Percentiles rank a stretch among this genome's conserved stretches.
phyloP scores from a whole-genome alignment of 1,284 basidiomycete species.

The Apiotrichum laibachii region DNA sequence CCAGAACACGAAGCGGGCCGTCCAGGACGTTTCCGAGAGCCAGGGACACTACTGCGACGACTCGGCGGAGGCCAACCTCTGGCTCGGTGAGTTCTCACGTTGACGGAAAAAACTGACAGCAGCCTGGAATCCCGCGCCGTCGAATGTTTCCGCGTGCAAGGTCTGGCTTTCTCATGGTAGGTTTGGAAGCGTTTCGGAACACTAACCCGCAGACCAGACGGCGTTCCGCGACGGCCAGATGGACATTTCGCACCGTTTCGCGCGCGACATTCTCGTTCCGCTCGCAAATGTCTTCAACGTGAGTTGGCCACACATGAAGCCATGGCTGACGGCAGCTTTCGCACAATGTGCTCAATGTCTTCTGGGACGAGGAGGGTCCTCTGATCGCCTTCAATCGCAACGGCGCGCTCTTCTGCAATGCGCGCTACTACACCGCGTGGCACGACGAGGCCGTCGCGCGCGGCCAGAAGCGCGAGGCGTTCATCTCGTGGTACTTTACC shows the following conservation, averaged over 20 bases:
- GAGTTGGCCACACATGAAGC: slow-evolving; percentile 2
- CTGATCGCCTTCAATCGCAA: slow-evolving; percentile 91
- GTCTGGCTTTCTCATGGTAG: slow-evolving; percentile 68
- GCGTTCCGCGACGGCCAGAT: slow-evolving; percentile 30
- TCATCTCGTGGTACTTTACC: slow-evolving; percentile 83
- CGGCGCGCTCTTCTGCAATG: slow-evolving; percentile 84
- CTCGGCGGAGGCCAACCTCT: slow-evolving; percentile 66
- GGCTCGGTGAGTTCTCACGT: slow-evolving; percentile 42
- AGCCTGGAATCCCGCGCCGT: slow-evolving; percentile 18
- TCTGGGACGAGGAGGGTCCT: slow-evolving; percentile 75
- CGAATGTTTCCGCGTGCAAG: slow-evolving; percentile 43
- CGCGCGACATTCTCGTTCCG: slow-evolving; percentile 58
- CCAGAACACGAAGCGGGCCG: slow-evolving; percentile 63
- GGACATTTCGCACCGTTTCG: slow-evolving; percentile 58
- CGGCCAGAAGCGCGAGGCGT: slow-evolving; percentile 53
- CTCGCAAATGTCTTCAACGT: slow-evolving; percentile 43
- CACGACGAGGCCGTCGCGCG: slow-evolving; percentile 54
- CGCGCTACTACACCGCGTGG: slow-evolving; percentile 83
- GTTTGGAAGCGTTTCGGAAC: slow-evolving; percentile 1
- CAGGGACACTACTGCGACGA: slow-evolving; percentile 81
- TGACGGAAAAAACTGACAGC: neutral
- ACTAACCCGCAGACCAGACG: slow-evolving; percentile 16
- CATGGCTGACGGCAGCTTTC: slow-evolving; percentile 27
- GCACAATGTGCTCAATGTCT: slow-evolving; percentile 73
- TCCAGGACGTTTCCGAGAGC: slow-evolving; percentile 69